Conservation (phyloP, 1,139 yeast genomes). For the Kodamaea alishanica region DNA sequence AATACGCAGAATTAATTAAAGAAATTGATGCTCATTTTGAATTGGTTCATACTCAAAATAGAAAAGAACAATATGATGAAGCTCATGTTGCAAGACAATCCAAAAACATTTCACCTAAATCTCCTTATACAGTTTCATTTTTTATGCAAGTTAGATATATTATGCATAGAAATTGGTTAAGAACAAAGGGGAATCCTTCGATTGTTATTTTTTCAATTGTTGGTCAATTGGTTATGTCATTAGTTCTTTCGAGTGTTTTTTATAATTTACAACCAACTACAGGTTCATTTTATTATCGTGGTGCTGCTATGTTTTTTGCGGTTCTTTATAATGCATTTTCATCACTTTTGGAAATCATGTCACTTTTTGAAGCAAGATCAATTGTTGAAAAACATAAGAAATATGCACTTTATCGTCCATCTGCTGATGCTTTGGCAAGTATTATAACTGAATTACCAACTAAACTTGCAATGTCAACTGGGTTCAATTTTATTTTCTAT, state of each 20-base stretch:
- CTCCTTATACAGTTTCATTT: conserved; percentile 67
- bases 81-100: conserved; percentile 61
- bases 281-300: conserved; percentile 59
- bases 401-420: conserved; percentile 71
- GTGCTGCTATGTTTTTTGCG: conserved; percentile 74
- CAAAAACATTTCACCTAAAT: conserved; percentile 45
- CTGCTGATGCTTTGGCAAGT: conserved; percentile 73
- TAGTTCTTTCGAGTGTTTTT: conserved; percentile 70
- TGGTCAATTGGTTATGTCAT: conserved; percentile 71
- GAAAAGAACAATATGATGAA: conserved; percentile 32
- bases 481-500: conserved; percentile 61
- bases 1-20: conserved; percentile 32
- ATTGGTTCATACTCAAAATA: conserved; percentile 15
- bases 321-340: conserved; percentile 74
- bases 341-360: conserved; percentile 68
- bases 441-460: conserved; percentile 65
- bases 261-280: conserved; percentile 49
- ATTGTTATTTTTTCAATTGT: conserved; percentile 55
- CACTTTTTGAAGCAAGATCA: conserved; percentile 69
- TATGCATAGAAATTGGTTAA: conserved; percentile 57
- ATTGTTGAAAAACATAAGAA: conserved; percentile 77
- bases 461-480: conserved; percentile 50
- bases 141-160: conserved; percentile 62
- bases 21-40: conserved; percentile 34
- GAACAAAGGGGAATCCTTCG: conserved; percentile 64